Conservation (phyloP, 805 yeast genomes). For the Henningerozyma blattae region DNA sequence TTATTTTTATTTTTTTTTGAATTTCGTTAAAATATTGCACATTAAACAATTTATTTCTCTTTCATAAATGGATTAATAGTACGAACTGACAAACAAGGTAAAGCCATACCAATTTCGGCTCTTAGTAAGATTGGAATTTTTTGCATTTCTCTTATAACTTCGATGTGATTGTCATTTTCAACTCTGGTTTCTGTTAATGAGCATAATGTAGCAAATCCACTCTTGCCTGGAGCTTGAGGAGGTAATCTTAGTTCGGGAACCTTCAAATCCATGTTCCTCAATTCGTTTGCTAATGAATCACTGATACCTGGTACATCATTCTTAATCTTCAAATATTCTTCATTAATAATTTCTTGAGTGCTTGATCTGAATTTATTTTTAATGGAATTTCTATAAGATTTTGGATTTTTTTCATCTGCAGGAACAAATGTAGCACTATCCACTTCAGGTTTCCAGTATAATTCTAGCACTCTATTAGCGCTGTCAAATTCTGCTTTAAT, state of each 20-base stretch:
- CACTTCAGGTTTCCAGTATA: conserved; percentile 87
- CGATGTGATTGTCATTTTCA: conserved; percentile 56
- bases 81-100: conserved; percentile 92
- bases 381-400: conserved; percentile 66
- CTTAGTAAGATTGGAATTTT: conserved; percentile 77
- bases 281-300: conserved; percentile 35
- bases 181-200: conserved; percentile 45
- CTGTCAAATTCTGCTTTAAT: conserved; percentile 87
- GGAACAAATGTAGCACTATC: conserved; percentile 89
- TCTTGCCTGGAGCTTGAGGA: conserved; percentile 15
- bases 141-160: conserved; percentile 67
- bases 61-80: conserved; percentile 72
- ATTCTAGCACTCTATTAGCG: conserved; percentile 52
- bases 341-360: conserved; percentile 56
- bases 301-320: conserved; percentile 21
- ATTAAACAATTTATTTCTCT: conserved; percentile 3
- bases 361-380: conserved; percentile 69
- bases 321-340: conserved; percentile 22
- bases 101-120: conserved; percentile 90
- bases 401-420: conserved; percentile 69
- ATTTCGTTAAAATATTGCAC: neutral
- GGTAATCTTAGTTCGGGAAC: conserved; percentile 34
- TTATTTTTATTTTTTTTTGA: too few species aligned
- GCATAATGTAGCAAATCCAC: conserved; percentile 33
- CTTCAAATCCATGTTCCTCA: conserved; percentile 37